Conservation (phyloP, 2,329 filamentous ascomycete genomes). For the Pyrenochaeta sp. region DNA sequence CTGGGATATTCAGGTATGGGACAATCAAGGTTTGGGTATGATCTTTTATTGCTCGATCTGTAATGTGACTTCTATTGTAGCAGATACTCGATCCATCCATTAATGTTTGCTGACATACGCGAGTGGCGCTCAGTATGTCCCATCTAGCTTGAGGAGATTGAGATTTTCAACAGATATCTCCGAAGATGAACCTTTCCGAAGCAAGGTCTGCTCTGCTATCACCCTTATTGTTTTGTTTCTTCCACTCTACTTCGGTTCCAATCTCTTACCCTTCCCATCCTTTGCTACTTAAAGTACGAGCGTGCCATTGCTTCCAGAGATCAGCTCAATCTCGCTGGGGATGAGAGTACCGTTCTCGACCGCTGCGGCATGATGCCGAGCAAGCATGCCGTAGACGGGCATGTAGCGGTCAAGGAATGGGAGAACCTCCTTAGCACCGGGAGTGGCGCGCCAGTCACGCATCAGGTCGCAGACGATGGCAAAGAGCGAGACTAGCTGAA, state of each 20-base stretch:
- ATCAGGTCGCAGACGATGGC: slow-evolving; percentile 73
- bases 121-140: too few relatives aligned
- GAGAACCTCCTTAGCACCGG: slow-evolving; percentile 63
- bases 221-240: too few relatives aligned
- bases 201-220: too few relatives aligned
- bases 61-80: too few relatives aligned
- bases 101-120: too few relatives aligned
- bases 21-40: too few relatives aligned
- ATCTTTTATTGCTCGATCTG: too few relatives aligned
- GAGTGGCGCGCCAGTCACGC: slow-evolving; percentile 71
- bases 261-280: neutral
- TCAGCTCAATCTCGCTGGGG: slow-evolving; percentile 60
- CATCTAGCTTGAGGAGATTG: too few relatives aligned
- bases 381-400: slow-evolving; percentile 71
- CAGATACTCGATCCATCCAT: too few relatives aligned
- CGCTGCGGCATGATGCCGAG: slow-evolving; percentile 68
- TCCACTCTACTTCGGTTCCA: neutral
- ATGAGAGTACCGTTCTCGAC: slow-evolving; percentile 67
- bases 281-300: slow-evolving; percentile 11
- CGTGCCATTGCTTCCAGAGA: slow-evolving; percentile 28
- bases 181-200: too few relatives aligned
- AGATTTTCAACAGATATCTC: too few relatives aligned
- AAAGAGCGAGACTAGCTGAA: slow-evolving; percentile 70
- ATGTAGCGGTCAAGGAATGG: slow-evolving; percentile 72
- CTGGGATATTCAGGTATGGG: too few relatives aligned